phyloP scores from a whole-genome alignment of 2,329 filamentous ascomycete genomes.

The Penicillium sp. region DNA sequence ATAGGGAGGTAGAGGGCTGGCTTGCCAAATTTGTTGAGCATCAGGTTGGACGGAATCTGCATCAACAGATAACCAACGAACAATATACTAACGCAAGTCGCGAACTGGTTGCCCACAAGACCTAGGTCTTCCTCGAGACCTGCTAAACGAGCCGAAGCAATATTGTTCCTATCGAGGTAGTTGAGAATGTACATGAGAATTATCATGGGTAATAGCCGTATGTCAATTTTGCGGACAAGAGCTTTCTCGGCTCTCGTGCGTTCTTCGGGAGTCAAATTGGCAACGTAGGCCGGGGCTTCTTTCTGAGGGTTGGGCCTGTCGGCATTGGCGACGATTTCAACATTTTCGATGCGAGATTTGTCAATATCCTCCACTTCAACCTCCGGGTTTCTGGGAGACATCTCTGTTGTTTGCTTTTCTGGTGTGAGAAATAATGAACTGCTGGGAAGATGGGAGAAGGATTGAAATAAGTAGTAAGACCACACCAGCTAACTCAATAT shows the following conservation, averaged over 20 bases:
- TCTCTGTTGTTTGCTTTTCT: not conserved
- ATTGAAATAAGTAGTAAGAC: not conserved
- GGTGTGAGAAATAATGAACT: not conserved
- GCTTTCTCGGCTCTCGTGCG: slow-evolving; percentile 56
- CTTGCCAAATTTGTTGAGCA: slow-evolving; percentile 52
- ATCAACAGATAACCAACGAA: slow-evolving; percentile 63
- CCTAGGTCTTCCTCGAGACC: slow-evolving; percentile 33
- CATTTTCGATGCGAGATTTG: slow-evolving; percentile 27
- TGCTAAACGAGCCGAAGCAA: slow-evolving; percentile 41
- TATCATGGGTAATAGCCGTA: slow-evolving; percentile 66
- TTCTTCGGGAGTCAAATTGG: slow-evolving; percentile 52
- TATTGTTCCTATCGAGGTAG: slow-evolving; percentile 64
- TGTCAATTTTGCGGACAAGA: slow-evolving; percentile 69
- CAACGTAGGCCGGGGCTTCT: slow-evolving; percentile 35
- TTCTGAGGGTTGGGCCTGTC: slow-evolving; percentile 28
- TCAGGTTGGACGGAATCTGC: slow-evolving; percentile 56
- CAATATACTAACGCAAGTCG: slow-evolving; percentile 44
- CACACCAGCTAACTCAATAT: not conserved
- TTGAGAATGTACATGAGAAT: slow-evolving; percentile 77
- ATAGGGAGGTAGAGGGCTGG: slow-evolving; percentile 53
- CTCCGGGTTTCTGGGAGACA: slow-evolving; percentile 19
- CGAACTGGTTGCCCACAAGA: slow-evolving; percentile 19
- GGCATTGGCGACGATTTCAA: slow-evolving; percentile 28
- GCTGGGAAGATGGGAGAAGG: not conserved
- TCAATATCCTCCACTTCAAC: slow-evolving; percentile 21